Evolutionary conservation across 1,284 basidiomycete genomes (phyloP).

Genomic region (Moesziomyces parantarcticus): DNA sequence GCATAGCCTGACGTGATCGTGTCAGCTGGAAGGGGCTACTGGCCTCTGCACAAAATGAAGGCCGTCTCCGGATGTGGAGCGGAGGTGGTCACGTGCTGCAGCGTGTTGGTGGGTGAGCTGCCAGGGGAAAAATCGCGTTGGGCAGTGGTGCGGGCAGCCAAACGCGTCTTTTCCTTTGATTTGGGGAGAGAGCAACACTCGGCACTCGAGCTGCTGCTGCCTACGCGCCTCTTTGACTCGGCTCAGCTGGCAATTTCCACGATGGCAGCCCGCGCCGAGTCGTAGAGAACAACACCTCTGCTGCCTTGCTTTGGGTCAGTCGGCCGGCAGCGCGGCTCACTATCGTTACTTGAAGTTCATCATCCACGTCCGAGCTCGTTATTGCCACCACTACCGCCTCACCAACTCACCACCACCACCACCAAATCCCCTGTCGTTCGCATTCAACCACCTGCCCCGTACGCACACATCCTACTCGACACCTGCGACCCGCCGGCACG

Average conservation of each 20-base stretch:
- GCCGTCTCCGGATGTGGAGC: slow-evolving; percentile 17
- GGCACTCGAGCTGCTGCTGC: background rate
- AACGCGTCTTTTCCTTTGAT: slow-evolving; percentile 19
- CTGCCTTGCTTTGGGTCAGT: background rate
- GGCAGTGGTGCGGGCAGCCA: slow-evolving; percentile 12
- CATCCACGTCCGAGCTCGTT: background rate
- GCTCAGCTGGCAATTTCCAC: background rate
- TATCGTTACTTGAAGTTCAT: background rate
- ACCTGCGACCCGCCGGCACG: background rate
- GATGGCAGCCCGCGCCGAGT: background rate
- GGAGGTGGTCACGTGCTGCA: slow-evolving; percentile 24
- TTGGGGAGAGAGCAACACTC: slow-evolving; percentile 31
- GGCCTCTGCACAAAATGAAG: background rate
- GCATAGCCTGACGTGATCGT: background rate
- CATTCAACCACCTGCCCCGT: background rate
- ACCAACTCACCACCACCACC: background rate
- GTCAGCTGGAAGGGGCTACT: too few relatives aligned
- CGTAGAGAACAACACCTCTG: background rate
- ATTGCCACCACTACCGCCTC: too few relatives aligned
- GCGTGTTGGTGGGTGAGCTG: slow-evolving; percentile 6
- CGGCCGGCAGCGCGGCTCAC: background rate
- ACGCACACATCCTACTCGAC: background rate
- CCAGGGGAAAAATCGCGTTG: slow-evolving; percentile 13
- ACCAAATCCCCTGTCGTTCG: background rate
- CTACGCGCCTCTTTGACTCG: background rate